A percentile compares a stretch with the other conserved stretches of the same genome.
These are phyloP conservation scores for Mycena sanguinolenta DNA, from an alignment of 768 basidiomycete species.

Conservation along the genomic window DNA sequence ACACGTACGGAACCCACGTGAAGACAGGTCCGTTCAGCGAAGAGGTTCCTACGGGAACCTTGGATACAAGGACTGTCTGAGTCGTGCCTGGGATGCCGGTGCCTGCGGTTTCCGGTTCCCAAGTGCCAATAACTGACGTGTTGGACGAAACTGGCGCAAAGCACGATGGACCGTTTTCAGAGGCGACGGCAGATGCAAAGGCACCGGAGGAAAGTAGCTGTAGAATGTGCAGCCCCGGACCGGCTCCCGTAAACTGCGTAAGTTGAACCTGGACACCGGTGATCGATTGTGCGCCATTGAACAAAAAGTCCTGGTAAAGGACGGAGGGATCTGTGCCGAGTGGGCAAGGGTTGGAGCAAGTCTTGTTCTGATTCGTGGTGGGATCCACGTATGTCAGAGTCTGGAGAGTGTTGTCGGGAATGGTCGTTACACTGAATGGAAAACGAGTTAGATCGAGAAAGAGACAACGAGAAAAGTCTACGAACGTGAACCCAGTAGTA, in stretches of 20 bases:
- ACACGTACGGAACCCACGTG: conserved; percentile 94
- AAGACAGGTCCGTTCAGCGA: conserved; percentile 77
- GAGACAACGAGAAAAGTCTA: conserved; percentile 9
- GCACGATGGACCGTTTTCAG: conserved; percentile 77
- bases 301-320: conserved; percentile 95
- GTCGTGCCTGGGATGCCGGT: conserved; percentile 87
- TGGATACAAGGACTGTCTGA: conserved; percentile 79
- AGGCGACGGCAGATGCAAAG: conserved; percentile 80
- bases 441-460: conserved; percentile 29
- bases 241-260: conserved; percentile 78
- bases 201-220: conserved; percentile 94
- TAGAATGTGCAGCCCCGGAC: conserved; percentile 89
- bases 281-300: conserved; percentile 70
- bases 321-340: conserved; percentile 82
- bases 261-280: conserved; percentile 93
- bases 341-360: conserved; percentile 86
- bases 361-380: conserved; percentile 76
- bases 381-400: conserved; percentile 85
- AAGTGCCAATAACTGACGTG: conserved; percentile 74
- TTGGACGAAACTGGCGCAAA: conserved; percentile 84
- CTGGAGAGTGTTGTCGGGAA: conserved; percentile 90
- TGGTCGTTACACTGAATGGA: conserved; percentile 78
- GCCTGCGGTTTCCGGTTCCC: conserved; percentile 72
- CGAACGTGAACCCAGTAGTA: conserved; percentile 90
- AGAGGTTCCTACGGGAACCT: conserved; percentile 73